Conservation (phyloP, 2,329 filamentous ascomycete species). For the Fusarium sp. region DNA sequence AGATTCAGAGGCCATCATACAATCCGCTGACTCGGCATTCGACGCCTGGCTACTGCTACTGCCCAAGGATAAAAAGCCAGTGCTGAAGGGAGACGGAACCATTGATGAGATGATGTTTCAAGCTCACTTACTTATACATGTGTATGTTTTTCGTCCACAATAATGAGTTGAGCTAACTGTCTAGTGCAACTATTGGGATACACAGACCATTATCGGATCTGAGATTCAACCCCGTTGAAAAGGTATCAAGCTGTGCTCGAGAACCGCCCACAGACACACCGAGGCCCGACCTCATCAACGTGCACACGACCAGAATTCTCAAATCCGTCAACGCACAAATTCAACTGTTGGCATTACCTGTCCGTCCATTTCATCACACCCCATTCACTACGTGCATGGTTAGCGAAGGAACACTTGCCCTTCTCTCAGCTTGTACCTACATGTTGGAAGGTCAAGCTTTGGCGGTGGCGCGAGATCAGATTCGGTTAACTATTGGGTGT, state of each 20-base stretch:
- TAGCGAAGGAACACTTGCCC: slow-evolving; percentile 28
- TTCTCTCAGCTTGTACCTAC: slow-evolving; percentile 31
- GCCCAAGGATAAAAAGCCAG: slow-evolving; percentile 7
- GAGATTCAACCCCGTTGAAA: slow-evolving; percentile 28
- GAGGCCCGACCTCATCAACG: slow-evolving; percentile 23
- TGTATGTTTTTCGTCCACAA: neutral
- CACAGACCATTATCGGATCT: slow-evolving; percentile 33
- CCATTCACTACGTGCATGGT: slow-evolving; percentile 38
- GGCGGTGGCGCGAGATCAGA: slow-evolving; percentile 29
- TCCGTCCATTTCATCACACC: slow-evolving; percentile 19
- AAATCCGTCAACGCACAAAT: slow-evolving; percentile 34
- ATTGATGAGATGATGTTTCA: slow-evolving; percentile 39
- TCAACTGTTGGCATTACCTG: slow-evolving; percentile 14
- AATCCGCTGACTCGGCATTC: slow-evolving; percentile 26
- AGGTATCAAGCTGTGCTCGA: slow-evolving; percentile 25
- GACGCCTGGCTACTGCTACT: slow-evolving; percentile 31
- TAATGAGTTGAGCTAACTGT: neutral
- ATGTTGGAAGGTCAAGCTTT: slow-evolving; percentile 10
- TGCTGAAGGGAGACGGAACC: slow-evolving; percentile 1
- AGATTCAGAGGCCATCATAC: slow-evolving; percentile 20
- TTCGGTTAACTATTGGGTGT: slow-evolving; percentile 30
- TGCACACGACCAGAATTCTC: slow-evolving; percentile 27
- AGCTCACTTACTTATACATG: slow-evolving; percentile 30
- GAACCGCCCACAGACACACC: slow-evolving; percentile 20
- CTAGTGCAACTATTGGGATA: slow-evolving; percentile 30